phyloP scores from a whole-genome alignment of 1,139 yeast genomes.

The Arxiozyma bovina region DNA sequence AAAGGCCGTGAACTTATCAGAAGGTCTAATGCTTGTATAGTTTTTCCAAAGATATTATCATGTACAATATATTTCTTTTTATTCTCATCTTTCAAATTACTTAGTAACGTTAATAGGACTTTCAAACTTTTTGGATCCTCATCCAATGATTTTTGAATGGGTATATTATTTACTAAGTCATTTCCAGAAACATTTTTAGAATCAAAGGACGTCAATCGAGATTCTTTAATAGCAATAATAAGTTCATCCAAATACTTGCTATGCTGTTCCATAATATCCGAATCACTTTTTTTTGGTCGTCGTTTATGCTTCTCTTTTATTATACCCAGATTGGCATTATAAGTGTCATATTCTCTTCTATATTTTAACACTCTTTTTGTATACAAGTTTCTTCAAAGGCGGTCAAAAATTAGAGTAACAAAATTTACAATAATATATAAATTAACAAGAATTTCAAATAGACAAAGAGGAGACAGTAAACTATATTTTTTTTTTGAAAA shows the following conservation, averaged over 20 bases:
- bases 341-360: not conserved
- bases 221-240: slow-evolving; percentile 21
- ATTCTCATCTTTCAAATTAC: slow-evolving; percentile 16
- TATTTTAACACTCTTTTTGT: no score
- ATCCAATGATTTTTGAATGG: slow-evolving; percentile 4
- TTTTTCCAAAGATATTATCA: slow-evolving; percentile 21
- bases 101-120: slow-evolving; percentile 19
- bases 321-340: not conserved
- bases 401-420: no score
- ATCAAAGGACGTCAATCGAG: slow-evolving; percentile 7
- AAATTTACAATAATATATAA: no score
- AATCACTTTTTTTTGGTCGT: not conserved
- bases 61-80: slow-evolving; percentile 7
- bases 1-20: slow-evolving; percentile 19
- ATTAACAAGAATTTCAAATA: not conserved
- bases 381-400: not conserved
- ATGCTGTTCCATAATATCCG: slow-evolving; percentile 19
- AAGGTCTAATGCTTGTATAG: slow-evolving; percentile 23
- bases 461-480: no score
- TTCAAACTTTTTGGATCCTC: slow-evolving; percentile 20
- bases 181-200: not conserved
- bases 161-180: not conserved
- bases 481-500: no score
- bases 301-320: not conserved
- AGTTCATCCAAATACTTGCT: slow-evolving; percentile 27